Evolutionary conservation across 2,329 filamentous ascomycete genomes (phyloP), one percentile per base, ranked within the genome.

Genomic region (Talaromyces sp.): DNA sequence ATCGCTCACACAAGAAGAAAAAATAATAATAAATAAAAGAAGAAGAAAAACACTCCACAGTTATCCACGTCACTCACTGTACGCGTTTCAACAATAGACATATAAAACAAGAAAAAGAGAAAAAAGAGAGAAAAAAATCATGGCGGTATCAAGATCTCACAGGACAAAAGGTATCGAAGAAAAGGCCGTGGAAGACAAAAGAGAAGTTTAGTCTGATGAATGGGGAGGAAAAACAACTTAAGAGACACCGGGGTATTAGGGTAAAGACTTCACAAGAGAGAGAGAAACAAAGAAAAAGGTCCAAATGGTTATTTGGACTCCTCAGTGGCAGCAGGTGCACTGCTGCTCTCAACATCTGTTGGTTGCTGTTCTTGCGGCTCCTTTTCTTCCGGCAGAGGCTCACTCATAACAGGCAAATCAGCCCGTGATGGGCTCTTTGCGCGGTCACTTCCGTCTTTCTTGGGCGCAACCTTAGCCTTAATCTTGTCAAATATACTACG

Each of bases 401-500:
- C 50, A n/a, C 27, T 27, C 12, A 52, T 27, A 14, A 52, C 14
- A 16, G 51, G 14, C 14, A 31, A 34, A 30, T 77, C 76, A 4
- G 69, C 69, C 34, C 69, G 65, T 6, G 78, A 79, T 10, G 83
- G 82, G 62, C 82, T 85, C 68, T 82, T 83, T 16, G 82, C 78
- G 27, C 80, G 75, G 57, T 79, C 82, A 33, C 83, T 82, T 51
- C 87, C 85, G 33, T 85, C 79, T 55, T 78, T 79, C 6, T 76
- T 78, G 56, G 81, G 75, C 10, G 78, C 81, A 61, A 89, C 80
- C 73, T 88, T 89, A 65, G 83, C 85, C 65, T 87, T 83, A 65
- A 89, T 82, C 79, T 87, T 89, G 6, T 83, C 85, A 65, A 89
- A 83, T 1, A 86, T 80, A 1, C 85, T 83, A 64, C 83, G 87